phyloP scores from a whole-genome alignment of 768 basidiomycete genomes.

The Leccinellum luteum region DNA sequence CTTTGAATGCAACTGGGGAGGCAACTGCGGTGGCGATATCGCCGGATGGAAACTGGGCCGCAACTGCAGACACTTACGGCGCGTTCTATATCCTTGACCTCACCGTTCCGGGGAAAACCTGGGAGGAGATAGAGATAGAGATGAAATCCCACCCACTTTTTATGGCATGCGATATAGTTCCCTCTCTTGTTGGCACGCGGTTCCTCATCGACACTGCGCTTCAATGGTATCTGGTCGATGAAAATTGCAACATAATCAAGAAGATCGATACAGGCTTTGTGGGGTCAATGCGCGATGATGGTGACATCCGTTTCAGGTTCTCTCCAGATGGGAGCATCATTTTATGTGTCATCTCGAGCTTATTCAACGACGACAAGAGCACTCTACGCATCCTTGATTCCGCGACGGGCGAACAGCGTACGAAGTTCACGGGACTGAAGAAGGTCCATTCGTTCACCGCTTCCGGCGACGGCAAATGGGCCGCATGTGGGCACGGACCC shows the following conservation, averaged over 20 bases:
- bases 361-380: conserved; percentile 7
- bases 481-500: conserved; percentile 10
- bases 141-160: neutral
- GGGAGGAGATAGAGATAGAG: neutral
- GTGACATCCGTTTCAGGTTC: conserved; percentile 4
- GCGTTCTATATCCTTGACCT: conserved; percentile 11
- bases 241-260: neutral
- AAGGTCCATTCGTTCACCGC: neutral
- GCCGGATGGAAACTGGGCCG: conserved; percentile 18
- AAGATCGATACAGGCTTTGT: conserved; percentile 8
- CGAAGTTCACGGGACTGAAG: conserved; percentile 11
- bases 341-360: neutral
- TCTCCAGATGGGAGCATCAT: conserved; percentile 14
- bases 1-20: neutral
- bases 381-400: conserved; percentile 11
- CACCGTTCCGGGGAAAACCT: neutral
- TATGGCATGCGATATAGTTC: neutral
- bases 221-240: conserved; percentile 8
- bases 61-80: conserved; percentile 2
- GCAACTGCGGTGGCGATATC: conserved; percentile 15
- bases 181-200: conserved; percentile 10
- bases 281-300: neutral
- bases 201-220: conserved; percentile 2
- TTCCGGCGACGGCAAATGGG: conserved; percentile 4
- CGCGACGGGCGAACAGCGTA: conserved; percentile 5